Conservation (phyloP, 2,329 filamentous ascomycete species). For the Talaromyces marneffei region DNA sequence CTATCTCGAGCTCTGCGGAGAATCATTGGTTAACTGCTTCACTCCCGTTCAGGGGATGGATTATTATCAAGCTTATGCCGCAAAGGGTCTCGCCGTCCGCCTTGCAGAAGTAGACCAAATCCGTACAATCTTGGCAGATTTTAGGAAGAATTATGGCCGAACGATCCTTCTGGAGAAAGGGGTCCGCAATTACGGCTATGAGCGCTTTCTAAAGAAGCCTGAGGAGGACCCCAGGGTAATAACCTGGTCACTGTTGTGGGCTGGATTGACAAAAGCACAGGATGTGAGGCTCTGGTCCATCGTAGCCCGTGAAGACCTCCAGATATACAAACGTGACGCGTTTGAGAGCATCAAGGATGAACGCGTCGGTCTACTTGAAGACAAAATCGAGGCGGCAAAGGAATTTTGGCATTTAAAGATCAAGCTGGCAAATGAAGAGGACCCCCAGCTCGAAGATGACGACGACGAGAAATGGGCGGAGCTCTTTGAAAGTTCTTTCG, state of each 20-base stretch:
- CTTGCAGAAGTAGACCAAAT: not conserved
- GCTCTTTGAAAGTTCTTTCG: not conserved
- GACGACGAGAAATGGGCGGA: not conserved
- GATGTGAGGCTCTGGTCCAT: not conserved
- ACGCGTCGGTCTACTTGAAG: not conserved
- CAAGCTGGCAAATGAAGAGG: not conserved
- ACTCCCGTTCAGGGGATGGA: not conserved
- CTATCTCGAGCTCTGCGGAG: not conserved
- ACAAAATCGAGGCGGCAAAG: not conserved
- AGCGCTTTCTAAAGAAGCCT: not conserved
- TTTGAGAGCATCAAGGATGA: not conserved
- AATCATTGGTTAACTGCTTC: not conserved
- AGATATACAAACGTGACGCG: not conserved
- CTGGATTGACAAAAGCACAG: not conserved
- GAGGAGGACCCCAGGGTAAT: not conserved
- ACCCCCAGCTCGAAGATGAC: not conserved
- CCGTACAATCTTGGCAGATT: not conserved
- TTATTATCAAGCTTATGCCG: not conserved
- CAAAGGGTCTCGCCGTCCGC: not conserved
- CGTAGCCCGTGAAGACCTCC: not conserved
- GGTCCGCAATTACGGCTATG: not conserved
- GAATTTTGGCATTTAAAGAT: not conserved
- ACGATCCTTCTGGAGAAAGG: not conserved
- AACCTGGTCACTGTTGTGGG: conserved; percentile 5
- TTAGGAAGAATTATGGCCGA: not conserved